phyloP scores from a whole-genome alignment of 2,329 filamentous ascomycete genomes.

The Exophiala oligosperma region DNA sequence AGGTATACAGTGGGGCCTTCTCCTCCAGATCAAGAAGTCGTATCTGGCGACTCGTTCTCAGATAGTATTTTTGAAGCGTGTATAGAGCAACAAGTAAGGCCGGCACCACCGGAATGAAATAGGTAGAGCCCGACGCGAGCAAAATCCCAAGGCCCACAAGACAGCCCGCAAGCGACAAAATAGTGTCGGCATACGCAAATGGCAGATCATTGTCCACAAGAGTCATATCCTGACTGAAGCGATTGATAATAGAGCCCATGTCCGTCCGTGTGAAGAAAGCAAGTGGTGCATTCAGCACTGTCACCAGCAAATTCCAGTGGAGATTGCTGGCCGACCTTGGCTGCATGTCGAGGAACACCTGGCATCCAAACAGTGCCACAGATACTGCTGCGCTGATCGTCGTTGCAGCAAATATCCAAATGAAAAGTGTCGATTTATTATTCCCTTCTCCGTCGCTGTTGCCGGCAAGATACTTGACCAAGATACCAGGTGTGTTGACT shows the following conservation, averaged over 20 bases:
- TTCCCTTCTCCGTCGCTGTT: constrained; percentile 13
- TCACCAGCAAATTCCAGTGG: constrained; percentile 49
- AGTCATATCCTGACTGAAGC: constrained; percentile 47
- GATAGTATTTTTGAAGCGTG: constrained; percentile 57
- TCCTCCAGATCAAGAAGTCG: constrained; percentile 62
- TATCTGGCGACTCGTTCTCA: constrained; percentile 61
- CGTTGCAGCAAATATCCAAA: constrained; percentile 15
- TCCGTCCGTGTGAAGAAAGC: constrained; percentile 45
- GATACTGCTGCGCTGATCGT: constrained; percentile 2
- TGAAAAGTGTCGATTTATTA: constrained; percentile 10
- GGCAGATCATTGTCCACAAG: constrained; percentile 48
- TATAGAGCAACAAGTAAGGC: constrained; percentile 50
- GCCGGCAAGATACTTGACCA: constrained; percentile 29
- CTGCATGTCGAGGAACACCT: constrained; percentile 56
- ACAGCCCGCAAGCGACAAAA: constrained; percentile 34
- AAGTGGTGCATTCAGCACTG: constrained; percentile 49
- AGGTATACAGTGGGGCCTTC: constrained; percentile 59
- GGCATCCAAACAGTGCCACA: constrained; percentile 32
- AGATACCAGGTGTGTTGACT: constrained; percentile 14
- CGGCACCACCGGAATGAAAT: constrained; percentile 53
- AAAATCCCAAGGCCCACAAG: constrained; percentile 53
- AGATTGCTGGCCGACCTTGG: constrained; percentile 53
- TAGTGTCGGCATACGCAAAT: constrained; percentile 35
- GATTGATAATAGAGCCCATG: constrained; percentile 42
- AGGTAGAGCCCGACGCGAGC: constrained; percentile 45